These are phyloP conservation scores for Venturiaceae sp. DNA, from an alignment of 2,329 filamentous ascomycete genomes.

Conservation along the genomic window DNA sequence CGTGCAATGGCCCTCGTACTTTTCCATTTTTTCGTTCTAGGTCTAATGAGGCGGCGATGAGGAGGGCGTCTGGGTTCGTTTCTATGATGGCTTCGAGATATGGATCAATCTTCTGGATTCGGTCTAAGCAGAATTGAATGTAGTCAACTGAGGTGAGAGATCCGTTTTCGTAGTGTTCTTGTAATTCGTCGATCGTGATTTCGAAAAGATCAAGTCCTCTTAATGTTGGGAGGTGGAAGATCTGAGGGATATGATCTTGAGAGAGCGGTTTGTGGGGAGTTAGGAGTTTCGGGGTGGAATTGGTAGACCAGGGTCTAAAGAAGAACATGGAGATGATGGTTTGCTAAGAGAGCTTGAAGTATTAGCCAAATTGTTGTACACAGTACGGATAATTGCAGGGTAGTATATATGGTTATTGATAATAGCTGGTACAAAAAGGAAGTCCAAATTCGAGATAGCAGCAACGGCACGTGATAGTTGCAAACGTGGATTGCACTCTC, in stretches of 20 bases:
- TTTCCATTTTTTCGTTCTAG: constrained; percentile 46
- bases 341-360: no score
- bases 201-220: background rate
- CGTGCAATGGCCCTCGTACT: constrained; percentile 58
- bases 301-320: no score
- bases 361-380: no score
- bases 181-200: background rate
- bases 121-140: constrained; percentile 40
- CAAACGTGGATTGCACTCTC: no score
- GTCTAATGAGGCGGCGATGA: constrained; percentile 53
- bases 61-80: constrained; percentile 56
- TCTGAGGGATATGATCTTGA: background rate
- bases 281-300: no score
- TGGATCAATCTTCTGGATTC: background rate
- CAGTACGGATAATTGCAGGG: no score
- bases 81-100: constrained; percentile 41
- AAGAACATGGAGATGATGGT: no score
- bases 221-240: background rate
- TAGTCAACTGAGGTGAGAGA: constrained; percentile 40
- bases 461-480: no score
- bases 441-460: no score
- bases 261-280: background rate
- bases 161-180: background rate
- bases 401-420: no score
- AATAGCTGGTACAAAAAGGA: no score